Evolutionary conservation across 2,329 filamentous ascomycete genomes (phyloP).

Genomic region (Apiospora phragmitis): DNA sequence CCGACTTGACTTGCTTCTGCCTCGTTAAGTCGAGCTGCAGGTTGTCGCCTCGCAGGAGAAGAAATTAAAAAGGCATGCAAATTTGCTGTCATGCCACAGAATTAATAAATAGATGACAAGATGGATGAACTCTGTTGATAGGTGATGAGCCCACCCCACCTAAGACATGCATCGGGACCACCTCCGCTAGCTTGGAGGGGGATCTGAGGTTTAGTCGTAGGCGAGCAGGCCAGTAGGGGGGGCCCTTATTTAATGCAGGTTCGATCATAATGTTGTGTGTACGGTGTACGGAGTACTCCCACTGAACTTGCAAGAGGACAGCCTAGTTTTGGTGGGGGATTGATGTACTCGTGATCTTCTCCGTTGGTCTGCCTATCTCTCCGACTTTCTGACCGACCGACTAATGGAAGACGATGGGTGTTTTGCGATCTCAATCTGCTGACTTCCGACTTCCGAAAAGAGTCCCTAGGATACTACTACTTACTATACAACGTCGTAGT

Average conservation of each 20-base stretch:
- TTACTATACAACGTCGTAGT: too few relatives aligned
- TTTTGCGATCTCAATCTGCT: neutral
- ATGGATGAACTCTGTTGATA: neutral
- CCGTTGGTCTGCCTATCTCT: neutral
- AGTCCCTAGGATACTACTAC: neutral
- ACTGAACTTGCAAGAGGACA: neutral
- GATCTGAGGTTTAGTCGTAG: neutral
- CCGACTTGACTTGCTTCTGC: slow-evolving; percentile 3
- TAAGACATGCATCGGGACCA: slow-evolving; percentile 1
- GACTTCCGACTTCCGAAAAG: neutral
- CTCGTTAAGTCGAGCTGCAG: neutral
- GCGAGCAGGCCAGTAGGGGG: neutral
- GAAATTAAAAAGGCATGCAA: neutral
- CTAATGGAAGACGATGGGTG: neutral
- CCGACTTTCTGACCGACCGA: neutral
- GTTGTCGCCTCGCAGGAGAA: neutral
- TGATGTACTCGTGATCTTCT: neutral
- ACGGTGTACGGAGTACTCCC: neutral
- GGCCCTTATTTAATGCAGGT: neutral
- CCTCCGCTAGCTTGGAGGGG: neutral
- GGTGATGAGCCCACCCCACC: neutral
- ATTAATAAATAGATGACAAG: neutral
- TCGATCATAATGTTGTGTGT: neutral
- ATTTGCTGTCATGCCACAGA: neutral
- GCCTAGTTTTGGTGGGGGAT: neutral